Base-by-base conservation (phyloP, 1,284 basidiomycete genomes). In the Malassezia globosa region DNA sequence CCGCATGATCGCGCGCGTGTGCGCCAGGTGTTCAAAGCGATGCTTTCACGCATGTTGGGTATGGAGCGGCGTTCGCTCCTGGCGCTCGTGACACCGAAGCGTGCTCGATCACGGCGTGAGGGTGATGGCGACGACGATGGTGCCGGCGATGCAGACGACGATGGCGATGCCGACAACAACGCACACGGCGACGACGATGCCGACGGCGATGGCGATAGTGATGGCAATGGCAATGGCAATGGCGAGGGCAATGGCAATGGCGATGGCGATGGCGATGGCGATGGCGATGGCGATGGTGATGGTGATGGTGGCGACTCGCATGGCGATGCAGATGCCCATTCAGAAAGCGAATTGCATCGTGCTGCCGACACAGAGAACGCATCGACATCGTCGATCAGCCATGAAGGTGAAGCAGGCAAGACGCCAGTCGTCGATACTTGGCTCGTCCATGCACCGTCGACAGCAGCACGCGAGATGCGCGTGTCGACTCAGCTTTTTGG, bases 41-140 rank as follows among this genome's bases (percentile, higher is more conserved):
- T 97, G 72, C 77, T 96, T 38, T 87, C 88, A 2, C 74, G 82
- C 34, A 76, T 96, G 33, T 87, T 84, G 76, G 82, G 82, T 77
- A 79, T 82, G 61, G 78, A 83, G 31, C 76, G 78, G 22, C 78
- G 80, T 14, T 86, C 57, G 22, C 60, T 67, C 26, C 58, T 58
- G 10, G 57, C 66, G 51, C 55, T 60, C 18, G 50, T 67, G 37
- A 54, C 55, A 33, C 59, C 29, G 60, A 26, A 58, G 60, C n/a
- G n/a, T n/a, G 29, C 52, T 51, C 21, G 36, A n/a, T n/a, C n/a
- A n/a, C n/a, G n/a, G n/a, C n/a, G n/a, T n/a, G n/a, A 37, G n/a
- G 37, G 38, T 5, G 50, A 33, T 21, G 48, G 55, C 50, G 37
- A n/a, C n/a, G n/a, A n/a, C n/a, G n/a, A n/a, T n/a, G n/a, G n/a